Base-by-base conservation (phyloP, 306 rosid genomes). In the Carpinus viminea region DNA sequence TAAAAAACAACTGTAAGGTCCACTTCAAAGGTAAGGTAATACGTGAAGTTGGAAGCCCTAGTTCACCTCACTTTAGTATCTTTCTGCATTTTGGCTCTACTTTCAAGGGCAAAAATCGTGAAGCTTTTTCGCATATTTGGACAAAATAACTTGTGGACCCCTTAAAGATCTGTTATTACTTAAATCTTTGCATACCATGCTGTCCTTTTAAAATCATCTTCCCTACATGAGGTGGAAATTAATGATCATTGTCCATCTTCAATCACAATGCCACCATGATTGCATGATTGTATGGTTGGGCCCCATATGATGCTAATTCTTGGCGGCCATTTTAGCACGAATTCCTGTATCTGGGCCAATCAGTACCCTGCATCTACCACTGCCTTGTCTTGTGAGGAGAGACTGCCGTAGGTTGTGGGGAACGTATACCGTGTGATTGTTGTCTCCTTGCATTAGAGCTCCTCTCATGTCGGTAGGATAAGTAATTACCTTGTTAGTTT, bases 61-160 rank as follows among this genome's bases (percentile, higher is more conserved):
- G 73, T 84, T 2, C 9, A 13, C 70, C 45, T 41, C 47, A 62
- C 70, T 3, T 2, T 83, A 75, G 41, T 59, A 59, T 57, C 76
- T 54, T 81, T 76, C 60, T 80, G 57, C 82, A 79, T 82, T 84
- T 36, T 51, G 51, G 54, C 38, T 50, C 36, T 20, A 20, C 66
- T 81, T 79, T 88, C 20, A 50, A 7, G 83, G 78, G 74, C 74
- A 65, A 78, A 50, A 74, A 82, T 51, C 59, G 83, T 54, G 78
- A 57, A 80, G 72, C 70, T 81, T 82, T 41, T 36, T 77, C 24
- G 76, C 72, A 62, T 81, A 56, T 13, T 53, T 53, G 61, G 53
- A 24, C 72, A 74, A 75, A 78, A 74, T 53, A 68, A 56, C 76
- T 26, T 73, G 74, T 85, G 87, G 92, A 81, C 83, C 85, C 77